phyloP scores from a whole-genome alignment of 805 yeast genomes.

The Danielia oregonensis region DNA sequence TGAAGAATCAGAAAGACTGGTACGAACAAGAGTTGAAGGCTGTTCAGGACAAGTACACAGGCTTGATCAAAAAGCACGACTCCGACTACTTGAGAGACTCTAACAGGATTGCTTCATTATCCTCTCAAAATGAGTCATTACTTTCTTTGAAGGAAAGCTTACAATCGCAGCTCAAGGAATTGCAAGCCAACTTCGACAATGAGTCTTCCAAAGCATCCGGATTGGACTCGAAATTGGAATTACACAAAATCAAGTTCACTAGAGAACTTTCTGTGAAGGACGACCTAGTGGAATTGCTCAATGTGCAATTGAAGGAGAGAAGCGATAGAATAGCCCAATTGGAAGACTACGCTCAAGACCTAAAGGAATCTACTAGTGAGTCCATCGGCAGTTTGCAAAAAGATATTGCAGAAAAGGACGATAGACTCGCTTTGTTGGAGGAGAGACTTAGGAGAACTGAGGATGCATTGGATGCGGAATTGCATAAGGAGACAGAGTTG shows the following conservation, averaged over 20 bases:
- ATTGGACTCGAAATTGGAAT: slow-evolving; percentile 26
- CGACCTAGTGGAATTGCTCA: slow-evolving; percentile 54
- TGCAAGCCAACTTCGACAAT: slow-evolving; percentile 41
- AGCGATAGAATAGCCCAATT: slow-evolving; percentile 49
- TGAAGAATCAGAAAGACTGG: slow-evolving; percentile 37
- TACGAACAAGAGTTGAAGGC: slow-evolving; percentile 34
- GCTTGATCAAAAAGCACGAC: slow-evolving; percentile 36
- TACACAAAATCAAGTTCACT: slow-evolving; percentile 45
- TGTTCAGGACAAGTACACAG: slow-evolving; percentile 35
- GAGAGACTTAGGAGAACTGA: slow-evolving; percentile 39
- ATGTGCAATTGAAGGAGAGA: slow-evolving; percentile 49
- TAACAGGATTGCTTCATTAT: slow-evolving; percentile 26
- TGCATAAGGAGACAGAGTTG: slow-evolving; percentile 35
- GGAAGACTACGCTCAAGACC: slow-evolving; percentile 44
- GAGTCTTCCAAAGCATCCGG: slow-evolving; percentile 17
- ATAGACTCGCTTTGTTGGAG: slow-evolving; percentile 23
- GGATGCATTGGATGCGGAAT: slow-evolving; percentile 37
- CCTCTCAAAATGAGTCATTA: slow-evolving; percentile 25
- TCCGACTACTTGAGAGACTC: slow-evolving; percentile 28
- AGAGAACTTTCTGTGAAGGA: slow-evolving; percentile 50
- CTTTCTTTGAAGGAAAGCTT: slow-evolving; percentile 26
- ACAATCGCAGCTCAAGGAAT: slow-evolving; percentile 38
- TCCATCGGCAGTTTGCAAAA: slow-evolving; percentile 31
- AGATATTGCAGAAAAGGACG: slow-evolving; percentile 38
- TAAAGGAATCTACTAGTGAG: slow-evolving; percentile 35